Percentiles rank a stretch among this genome's conserved stretches.
These are phyloP conservation scores for Wallacemonas sp. DNA, from an alignment of 208 protist species.

Conservation along the genomic window DNA sequence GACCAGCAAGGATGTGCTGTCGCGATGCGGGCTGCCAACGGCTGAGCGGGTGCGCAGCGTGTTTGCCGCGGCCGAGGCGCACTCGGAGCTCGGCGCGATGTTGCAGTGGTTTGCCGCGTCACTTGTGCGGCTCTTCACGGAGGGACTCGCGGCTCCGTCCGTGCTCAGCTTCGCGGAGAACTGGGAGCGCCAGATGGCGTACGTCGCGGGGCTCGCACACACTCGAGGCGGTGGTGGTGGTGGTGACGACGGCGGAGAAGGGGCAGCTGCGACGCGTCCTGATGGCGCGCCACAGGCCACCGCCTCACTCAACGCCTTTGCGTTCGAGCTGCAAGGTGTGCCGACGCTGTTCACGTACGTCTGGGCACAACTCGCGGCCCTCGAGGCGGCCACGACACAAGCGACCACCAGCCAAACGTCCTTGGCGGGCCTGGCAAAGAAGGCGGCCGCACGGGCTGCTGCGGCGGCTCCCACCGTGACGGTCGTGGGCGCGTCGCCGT, in stretches of 20 bases:
- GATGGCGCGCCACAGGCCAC: slow-evolving; percentile 12
- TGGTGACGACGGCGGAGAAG: neutral
- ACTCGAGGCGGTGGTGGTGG: neutral
- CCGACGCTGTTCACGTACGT: slow-evolving; percentile 63
- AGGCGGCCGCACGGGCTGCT: neutral
- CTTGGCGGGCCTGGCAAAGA: neutral
- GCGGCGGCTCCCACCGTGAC: too few species aligned
- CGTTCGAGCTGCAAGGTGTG: slow-evolving; percentile 81
- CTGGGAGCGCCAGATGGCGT: slow-evolving; percentile 45
- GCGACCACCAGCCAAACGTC: neutral
- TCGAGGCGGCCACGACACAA: slow-evolving; percentile 18
- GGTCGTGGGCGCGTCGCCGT: neutral
- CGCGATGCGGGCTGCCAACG: slow-evolving; percentile 32
- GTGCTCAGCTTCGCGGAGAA: slow-evolving; percentile 48
- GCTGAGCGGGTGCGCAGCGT: slow-evolving; percentile 38
- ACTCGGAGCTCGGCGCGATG: slow-evolving; percentile 62
- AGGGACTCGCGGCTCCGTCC: slow-evolving; percentile 39
- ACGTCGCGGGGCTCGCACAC: slow-evolving; percentile 2
- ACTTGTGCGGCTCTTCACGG: slow-evolving; percentile 50
- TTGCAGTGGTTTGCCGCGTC: slow-evolving; percentile 54
- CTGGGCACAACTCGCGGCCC: slow-evolving; percentile 45
- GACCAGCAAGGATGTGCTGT: slow-evolving; percentile 5
- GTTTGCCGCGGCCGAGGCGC: slow-evolving; percentile 62
- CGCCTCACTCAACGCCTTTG: slow-evolving; percentile 27
- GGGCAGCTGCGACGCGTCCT: slow-evolving; percentile 5